Base-by-base conservation (phyloP, 2,329 filamentous ascomycete species). In the Escovopsis sp. region DNA sequence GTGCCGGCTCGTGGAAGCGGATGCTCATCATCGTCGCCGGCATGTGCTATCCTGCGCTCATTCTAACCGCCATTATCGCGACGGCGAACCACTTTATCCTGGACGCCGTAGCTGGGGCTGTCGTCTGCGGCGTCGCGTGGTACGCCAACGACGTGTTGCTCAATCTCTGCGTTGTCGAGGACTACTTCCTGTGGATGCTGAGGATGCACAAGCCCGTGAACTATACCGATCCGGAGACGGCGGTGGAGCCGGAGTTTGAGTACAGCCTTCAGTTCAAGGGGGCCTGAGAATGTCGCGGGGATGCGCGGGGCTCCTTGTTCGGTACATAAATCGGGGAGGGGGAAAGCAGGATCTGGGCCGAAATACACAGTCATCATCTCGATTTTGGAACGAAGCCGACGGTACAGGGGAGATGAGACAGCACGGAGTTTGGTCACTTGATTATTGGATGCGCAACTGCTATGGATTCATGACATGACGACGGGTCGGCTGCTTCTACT, bases 21-120 rank as follows among this genome's bases (percentile, higher is more conserved):
- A 45, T 64, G 7, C 50, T 53, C 13, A 59, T 68, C 35, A 53
- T 63, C 20, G 43, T 59, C 1, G 45, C 74, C 14, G 81, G 79
- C 35, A 65, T 79, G 51, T 57, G 71, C 4, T 85, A 85, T 51
- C 80, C 81, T 1, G 55, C 70, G 6, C 64, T 72, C 24, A 84
- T 85, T 46, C 60, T 84, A 5, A 65, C 73, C 8, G 79, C 78
- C 24, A 84, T 84, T 48, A 67, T 84, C 20, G 74, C 80, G 3
- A 84, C 80, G 0, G 80, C 80, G 37, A 84, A 84, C 55, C 80
- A 84, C 57, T 81, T 83, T 55, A 68, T 84, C 38, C 69, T 84
- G 7, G 81, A 84, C 54, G 80, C 81, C 0, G 70, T 83, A 2
- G 81, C 79, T 0, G 81, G 80, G 12, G 74, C 77, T 6, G 52